Conservation (phyloP, 306 rosid genomes). For the Biancaea sappan region DNA sequence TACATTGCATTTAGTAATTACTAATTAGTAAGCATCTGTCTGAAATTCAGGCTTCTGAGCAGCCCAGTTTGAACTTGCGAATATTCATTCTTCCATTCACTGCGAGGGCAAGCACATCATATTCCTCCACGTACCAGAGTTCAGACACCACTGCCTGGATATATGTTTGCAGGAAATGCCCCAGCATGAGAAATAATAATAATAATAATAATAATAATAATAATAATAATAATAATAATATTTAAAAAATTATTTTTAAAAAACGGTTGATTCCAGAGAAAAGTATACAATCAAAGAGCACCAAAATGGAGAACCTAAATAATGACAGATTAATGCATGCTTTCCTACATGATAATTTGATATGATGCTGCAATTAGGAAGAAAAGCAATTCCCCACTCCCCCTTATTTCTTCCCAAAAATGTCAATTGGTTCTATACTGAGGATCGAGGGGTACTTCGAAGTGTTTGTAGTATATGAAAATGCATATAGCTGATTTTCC, state of each 20-base stretch:
- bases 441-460: neutral
- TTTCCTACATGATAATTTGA: neutral
- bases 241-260: too few relatives aligned
- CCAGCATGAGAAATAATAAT: conserved; percentile 22
- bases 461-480: neutral
- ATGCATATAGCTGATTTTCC: neutral
- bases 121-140: conserved; percentile 96
- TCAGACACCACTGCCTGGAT: conserved; percentile 79
- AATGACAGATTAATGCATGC: neutral
- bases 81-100: conserved; percentile 81
- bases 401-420: neutral
- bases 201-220: too few relatives aligned
- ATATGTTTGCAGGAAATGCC: conserved; percentile 20
- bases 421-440: neutral
- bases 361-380: neutral
- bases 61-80: conserved; percentile 70
- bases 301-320: neutral
- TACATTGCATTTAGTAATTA: neutral
- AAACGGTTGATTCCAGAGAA: too few relatives aligned
- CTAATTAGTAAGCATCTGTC: neutral
- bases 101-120: conserved; percentile 88
- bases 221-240: too few relatives aligned
- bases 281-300: neutral
- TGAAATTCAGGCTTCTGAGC: conserved; percentile 48
- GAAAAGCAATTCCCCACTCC: neutral